Base-by-base conservation (phyloP, 768 basidiomycete genomes). In the Mycena epipterygia region DNA sequence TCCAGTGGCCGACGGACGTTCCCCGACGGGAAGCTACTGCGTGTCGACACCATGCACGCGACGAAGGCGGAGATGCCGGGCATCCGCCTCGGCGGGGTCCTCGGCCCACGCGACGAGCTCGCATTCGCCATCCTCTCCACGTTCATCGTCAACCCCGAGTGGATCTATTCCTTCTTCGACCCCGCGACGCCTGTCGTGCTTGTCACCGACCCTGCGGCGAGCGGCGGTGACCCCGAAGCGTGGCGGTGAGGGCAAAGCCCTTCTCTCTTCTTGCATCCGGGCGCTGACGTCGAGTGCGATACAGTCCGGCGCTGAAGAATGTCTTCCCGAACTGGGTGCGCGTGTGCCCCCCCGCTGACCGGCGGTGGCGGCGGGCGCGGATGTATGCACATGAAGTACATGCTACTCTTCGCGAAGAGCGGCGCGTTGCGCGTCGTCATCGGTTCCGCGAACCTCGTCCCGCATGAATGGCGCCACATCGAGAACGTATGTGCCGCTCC, bases 401-500 rank as follows among this genome's bases (percentile, higher is more conserved):
- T 41, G 8, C 69, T 90, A 85, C 81, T 92, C 8, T 92, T 92
- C 70, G 88, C 88, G 79, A 89, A 87, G 68, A 81, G 84, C 8
- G 89, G 90, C 14, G 83, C 87, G 44, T 77, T 92, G 39, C 86
- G 91, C 14, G 78, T 91, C 16, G 85, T 87, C 3, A 79, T 92
- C 46, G 83, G 87, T 1, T 91, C 89, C 0, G 91, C 90, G 19
- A 93, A 93, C 70, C 77, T 92, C 14, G 78, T 91, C 25, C 82
- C 83, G 37, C 85, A 87, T 71, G 91, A 93, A 73, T 92, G 90
- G 90, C 82, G 89, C 16, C 84, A 86, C 67, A 90, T 92, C 29
- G 90, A 93, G 77, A 93, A 93, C 73, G 91, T 91, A n/a, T 25
- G 86, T 73, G 9, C 35, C 11, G 23, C 46, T 25, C 44, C 13